Base-by-base conservation (phyloP, 306 rosid genomes). In the Trifolium fragiferum region DNA sequence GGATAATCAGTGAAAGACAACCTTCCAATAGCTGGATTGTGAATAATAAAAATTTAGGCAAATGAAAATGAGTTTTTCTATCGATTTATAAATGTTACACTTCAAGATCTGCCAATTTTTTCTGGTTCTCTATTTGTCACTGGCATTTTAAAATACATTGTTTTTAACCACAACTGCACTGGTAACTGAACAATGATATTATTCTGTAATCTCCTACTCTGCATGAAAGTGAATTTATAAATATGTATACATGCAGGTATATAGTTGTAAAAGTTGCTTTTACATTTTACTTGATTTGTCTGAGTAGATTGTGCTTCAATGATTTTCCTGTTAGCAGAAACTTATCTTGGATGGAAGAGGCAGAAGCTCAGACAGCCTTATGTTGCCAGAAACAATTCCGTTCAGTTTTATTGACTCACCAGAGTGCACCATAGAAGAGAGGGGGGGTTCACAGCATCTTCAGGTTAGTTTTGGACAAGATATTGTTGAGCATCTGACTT, bases 251-350 rank as follows among this genome's bases (percentile, higher is more conserved):
- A 16, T 80, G 64, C 60, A 18, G n/a, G 21, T 60, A 50, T 68
- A 59, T 60, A 40, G 27, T 46, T 57, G 44, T 53, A 50, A 16
- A 72, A 16, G 25, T 55, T 68, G 50, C 66, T 43, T 43, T 76
- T 64, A 37, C 64, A 33, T 51, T 70, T 68, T 62, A 59, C 65
- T 70, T 35, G 25, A 47, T 35, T 23, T 49, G 73, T 57, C 51
- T 81, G 58, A 65, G 14, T 65, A 62, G 38, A 58, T 72, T 64
- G 25, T 49, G 13, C 59, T 78, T 57, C 40, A 83, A 60, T 72
- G 41, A 70, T 73, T 66, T 77, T 65, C 68, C 64, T 85, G 61
- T 72, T 77, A 74, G 87, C 87, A 69, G 80, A 79, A 73, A 67
- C 69, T 49, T 63, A 72, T 76, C 37, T 38, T 67, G 82, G 84